Conservation (phyloP, 2,329 filamentous ascomycete species). For the Penicillium glabrum region DNA sequence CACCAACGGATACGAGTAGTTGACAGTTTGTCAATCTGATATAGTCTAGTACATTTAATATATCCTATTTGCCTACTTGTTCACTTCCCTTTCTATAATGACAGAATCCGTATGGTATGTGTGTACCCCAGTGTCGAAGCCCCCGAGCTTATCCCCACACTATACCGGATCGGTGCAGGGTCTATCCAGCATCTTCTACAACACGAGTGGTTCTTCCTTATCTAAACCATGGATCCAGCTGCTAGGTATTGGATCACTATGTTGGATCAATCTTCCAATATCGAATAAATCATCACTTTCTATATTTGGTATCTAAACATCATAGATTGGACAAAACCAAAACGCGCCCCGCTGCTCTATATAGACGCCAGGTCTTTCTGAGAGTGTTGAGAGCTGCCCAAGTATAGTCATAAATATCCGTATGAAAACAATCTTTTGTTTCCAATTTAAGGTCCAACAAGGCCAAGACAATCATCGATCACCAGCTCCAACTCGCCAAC, state of each 20-base stretch:
- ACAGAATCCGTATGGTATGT: neutral
- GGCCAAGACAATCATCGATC: slow-evolving; percentile 57
- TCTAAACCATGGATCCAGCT: too few relatives aligned
- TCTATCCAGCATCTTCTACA: neutral
- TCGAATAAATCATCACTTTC: neutral
- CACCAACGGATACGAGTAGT: neutral
- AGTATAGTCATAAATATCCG: slow-evolving; percentile 1
- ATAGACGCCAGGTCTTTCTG: slow-evolving; percentile 12
- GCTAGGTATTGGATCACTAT: too few relatives aligned
- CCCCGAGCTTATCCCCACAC: slow-evolving; percentile 22
- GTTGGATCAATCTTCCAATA: neutral
- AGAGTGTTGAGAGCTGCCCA: slow-evolving; percentile 4
- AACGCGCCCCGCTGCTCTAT: slow-evolving; percentile 7
- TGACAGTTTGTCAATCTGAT: neutral
- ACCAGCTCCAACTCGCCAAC: slow-evolving; percentile 55
- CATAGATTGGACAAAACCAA: neutral
- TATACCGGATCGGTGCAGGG: slow-evolving; percentile 2
- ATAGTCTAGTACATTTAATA: neutral
- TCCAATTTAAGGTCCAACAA: slow-evolving; percentile 42
- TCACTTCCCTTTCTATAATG: neutral
- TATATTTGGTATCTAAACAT: neutral
- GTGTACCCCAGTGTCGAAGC: slow-evolving; percentile 10
- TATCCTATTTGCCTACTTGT: neutral
- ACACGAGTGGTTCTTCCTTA: neutral
- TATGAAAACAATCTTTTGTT: neutral